A percentile compares a stretch with the other conserved stretches of the same genome.
phyloP scores from a whole-genome alignment of 2,329 filamentous ascomycete species.

The Microdochium paspali region DNA sequence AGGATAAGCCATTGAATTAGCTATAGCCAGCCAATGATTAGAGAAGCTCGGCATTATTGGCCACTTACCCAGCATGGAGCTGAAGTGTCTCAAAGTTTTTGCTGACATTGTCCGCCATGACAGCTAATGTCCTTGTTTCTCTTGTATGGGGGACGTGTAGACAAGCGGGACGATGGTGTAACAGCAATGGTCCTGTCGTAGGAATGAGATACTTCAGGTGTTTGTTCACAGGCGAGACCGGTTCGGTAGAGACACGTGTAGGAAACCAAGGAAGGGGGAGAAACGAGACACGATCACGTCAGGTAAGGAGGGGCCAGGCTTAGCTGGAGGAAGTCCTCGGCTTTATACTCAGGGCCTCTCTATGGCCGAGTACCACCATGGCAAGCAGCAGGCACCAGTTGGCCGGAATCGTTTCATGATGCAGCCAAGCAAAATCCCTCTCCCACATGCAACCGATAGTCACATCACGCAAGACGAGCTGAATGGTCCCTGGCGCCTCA shows the following conservation, averaged over 20 bases:
- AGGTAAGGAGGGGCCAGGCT: background rate
- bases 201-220: background rate
- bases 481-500: background rate
- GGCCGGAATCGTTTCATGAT: too few species aligned
- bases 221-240: too few species aligned
- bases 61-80: constrained; percentile 68
- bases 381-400: too few species aligned
- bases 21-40: background rate
- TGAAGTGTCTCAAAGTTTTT: constrained; percentile 76
- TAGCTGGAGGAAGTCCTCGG: background rate
- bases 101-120: constrained; percentile 36
- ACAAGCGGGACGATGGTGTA: too few species aligned
- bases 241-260: too few species aligned
- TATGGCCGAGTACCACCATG: background rate
- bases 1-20: constrained; percentile 2
- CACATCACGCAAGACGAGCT: background rate
- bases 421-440: background rate
- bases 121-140: constrained; percentile 2
- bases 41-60: constrained; percentile 1
- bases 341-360: background rate
- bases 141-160: too few species aligned
- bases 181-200: too few species aligned
- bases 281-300: constrained; percentile 1
- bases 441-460: background rate
- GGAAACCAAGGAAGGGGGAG: background rate